Conservation (phyloP, 2,329 filamentous ascomycete genomes). For the Aspergillus terreus region DNA sequence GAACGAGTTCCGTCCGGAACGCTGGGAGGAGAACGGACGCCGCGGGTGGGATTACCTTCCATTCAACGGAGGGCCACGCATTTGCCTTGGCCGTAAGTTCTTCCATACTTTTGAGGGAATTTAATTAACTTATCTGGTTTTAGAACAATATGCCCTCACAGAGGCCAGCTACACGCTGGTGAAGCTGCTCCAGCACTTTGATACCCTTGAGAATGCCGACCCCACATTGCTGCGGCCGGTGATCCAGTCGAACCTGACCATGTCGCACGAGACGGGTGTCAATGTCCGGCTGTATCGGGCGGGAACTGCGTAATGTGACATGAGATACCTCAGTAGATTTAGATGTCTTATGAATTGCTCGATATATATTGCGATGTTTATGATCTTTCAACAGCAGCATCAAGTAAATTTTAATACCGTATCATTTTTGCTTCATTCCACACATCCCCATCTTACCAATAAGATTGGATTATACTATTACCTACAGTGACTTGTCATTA, state of each 20-base stretch:
- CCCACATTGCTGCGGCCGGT: conserved; percentile 26
- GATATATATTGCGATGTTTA: not conserved
- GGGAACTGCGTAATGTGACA: not conserved
- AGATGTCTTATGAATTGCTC: too few relatives aligned
- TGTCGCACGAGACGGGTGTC: conserved; percentile 31
- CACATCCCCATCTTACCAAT: not conserved
- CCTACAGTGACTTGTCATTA: too few relatives aligned
- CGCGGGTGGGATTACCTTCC: conserved; percentile 38
- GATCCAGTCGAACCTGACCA: conserved; percentile 27
- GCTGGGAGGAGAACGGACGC: conserved; percentile 42
- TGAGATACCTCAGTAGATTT: not conserved
- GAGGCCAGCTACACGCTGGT: conserved; percentile 41
- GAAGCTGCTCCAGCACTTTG: conserved; percentile 36
- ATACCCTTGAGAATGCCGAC: conserved; percentile 33
- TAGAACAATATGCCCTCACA: conserved; percentile 43
- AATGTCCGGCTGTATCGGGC: conserved; percentile 23
- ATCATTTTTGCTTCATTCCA: not conserved
- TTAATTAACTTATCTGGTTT: not conserved
- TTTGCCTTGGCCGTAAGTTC: conserved; percentile 38
- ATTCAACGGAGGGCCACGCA: conserved; percentile 38
- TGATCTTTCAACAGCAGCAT: not conserved
- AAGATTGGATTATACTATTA: too few relatives aligned
- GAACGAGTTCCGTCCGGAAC: conserved; percentile 46
- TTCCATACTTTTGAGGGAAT: too few relatives aligned
- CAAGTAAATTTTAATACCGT: too few relatives aligned